Conservation (phyloP, 345 rosid genomes). For the Ailanthus altissimus region DNA sequence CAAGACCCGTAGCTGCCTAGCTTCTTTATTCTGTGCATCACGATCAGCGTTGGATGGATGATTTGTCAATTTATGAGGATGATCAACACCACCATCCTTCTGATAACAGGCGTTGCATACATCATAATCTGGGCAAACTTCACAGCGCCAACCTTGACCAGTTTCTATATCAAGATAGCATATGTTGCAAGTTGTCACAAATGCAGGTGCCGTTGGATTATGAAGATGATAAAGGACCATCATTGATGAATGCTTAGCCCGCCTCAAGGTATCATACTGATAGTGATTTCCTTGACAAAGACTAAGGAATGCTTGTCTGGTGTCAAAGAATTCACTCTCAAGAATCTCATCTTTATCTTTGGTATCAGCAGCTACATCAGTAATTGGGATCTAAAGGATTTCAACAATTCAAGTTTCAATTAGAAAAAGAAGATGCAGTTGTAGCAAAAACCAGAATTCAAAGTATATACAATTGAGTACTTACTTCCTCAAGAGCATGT, state of each 20-base stretch:
- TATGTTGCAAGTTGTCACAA: constrained; percentile 84
- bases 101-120: constrained; percentile 86
- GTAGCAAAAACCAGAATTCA: constrained; percentile 5
- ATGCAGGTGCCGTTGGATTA: constrained; percentile 98
- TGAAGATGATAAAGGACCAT: constrained; percentile 99
- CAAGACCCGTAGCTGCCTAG: constrained; percentile 81
- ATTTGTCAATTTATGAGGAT: constrained; percentile 96
- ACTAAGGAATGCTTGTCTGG: constrained; percentile 97
- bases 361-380: constrained; percentile 72
- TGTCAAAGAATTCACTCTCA: constrained; percentile 95
- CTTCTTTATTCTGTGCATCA: constrained; percentile 97
- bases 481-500: constrained; percentile 76
- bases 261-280: constrained; percentile 95
- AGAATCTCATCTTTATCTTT: constrained; percentile 96
- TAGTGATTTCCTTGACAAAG: constrained; percentile 99
- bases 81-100: constrained; percentile 77
- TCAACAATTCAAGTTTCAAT: constrained; percentile 24
- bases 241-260: constrained; percentile 99
- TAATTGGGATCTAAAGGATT: constrained; percentile 62
- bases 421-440: constrained; percentile 22
- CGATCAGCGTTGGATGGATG: constrained; percentile 88
- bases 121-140: constrained; percentile 95
- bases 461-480: constrained; percentile 30
- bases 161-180: constrained; percentile 92
- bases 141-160: constrained; percentile 99